These are phyloP conservation scores for Craterostigma plantagineum DNA, from an alignment of 257 asterid species.

Conservation along the genomic window DNA sequence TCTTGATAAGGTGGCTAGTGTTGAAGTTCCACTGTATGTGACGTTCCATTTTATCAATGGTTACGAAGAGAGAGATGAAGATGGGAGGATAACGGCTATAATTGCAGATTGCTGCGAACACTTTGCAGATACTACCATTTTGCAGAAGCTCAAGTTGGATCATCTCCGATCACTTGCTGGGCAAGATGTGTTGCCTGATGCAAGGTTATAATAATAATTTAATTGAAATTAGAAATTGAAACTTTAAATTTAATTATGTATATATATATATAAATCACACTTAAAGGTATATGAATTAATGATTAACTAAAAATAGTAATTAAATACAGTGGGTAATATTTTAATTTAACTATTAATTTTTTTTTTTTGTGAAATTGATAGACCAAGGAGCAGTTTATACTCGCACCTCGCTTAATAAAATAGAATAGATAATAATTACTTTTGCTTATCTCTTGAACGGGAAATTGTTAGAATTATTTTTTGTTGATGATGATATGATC, in stretches of 20 bases:
- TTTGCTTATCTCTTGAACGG: too few relatives aligned
- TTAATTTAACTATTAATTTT: too few relatives aligned
- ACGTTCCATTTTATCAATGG: conserved; percentile 96
- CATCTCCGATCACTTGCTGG: conserved; percentile 51
- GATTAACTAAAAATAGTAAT: too few relatives aligned
- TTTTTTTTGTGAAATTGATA: too few relatives aligned
- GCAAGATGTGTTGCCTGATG: conserved; percentile 64
- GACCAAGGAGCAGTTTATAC: too few relatives aligned
- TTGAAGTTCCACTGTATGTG: conserved; percentile 74
- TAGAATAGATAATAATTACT: too few relatives aligned
- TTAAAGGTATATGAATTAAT: not conserved
- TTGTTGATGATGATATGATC: too few relatives aligned
- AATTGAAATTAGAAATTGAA: too few relatives aligned
- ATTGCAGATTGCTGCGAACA: conserved; percentile 93
- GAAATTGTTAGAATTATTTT: too few relatives aligned
- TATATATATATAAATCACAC: too few relatives aligned
- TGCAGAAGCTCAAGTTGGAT: conserved; percentile 47
- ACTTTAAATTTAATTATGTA: not conserved
- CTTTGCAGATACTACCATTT: conserved; percentile 57
- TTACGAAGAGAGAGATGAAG: conserved; percentile 80
- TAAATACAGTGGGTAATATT: too few relatives aligned
- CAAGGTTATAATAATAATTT: conserved; percentile 66
- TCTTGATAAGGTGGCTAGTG: conserved; percentile 68
- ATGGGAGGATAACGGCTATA: conserved; percentile 57
- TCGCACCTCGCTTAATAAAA: too few relatives aligned